Conservation (phyloP, 148 eudicot species). For the Heliamphora exappendiculata region DNA sequence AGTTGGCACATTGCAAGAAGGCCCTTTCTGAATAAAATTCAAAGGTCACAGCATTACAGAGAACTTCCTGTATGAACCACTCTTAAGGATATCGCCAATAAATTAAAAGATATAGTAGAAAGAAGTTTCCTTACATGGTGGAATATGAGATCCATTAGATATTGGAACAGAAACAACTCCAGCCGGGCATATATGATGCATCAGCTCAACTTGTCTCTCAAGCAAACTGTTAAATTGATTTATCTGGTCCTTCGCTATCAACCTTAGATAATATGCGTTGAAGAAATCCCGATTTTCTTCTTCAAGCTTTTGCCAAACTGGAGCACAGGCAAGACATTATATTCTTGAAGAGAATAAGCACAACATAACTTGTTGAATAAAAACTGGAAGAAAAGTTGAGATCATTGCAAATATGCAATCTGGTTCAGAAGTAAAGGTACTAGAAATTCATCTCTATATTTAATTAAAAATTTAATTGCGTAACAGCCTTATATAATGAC, state of each 20-base stretch:
- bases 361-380: background rate
- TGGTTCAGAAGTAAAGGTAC: background rate
- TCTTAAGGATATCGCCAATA: background rate
- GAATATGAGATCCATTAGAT: conserved; percentile 60
- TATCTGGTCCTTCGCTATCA: conserved; percentile 78
- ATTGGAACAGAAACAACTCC: conserved; percentile 40
- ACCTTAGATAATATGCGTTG: conserved; percentile 68
- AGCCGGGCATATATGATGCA: conserved; percentile 48
- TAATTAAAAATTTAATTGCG: background rate
- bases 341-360: conserved; percentile 8
- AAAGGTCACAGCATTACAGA: background rate
- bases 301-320: conserved; percentile 96
- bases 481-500: background rate
- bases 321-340: conserved; percentile 9
- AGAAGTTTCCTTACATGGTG: conserved; percentile 43
- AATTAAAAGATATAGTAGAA: too few relatives aligned
- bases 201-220: conserved; percentile 58
- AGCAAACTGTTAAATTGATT: conserved; percentile 54
- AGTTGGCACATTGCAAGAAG: conserved; percentile 1
- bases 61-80: background rate
- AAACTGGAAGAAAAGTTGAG: background rate
- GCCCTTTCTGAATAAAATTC: background rate
- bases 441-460: background rate
- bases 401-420: background rate
- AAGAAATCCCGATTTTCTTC: conserved; percentile 88